Conservation (phyloP, 1,139 yeast species). For the Yamadazyma taylorii region DNA sequence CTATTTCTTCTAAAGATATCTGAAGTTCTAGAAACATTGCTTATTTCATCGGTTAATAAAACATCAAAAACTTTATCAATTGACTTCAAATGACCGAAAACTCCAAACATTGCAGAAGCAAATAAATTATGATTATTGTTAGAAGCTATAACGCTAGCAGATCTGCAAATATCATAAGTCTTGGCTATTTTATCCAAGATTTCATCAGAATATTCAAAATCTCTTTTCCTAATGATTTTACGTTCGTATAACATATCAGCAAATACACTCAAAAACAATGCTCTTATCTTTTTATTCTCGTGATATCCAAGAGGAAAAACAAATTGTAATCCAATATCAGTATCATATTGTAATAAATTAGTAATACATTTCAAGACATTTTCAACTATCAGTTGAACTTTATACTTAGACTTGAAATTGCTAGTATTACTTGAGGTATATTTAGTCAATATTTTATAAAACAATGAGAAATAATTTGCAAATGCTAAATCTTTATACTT, state of each 20-base stretch:
- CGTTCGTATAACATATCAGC: conserved; percentile 58
- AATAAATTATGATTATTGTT: conserved; percentile 47
- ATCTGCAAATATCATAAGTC: conserved; percentile 37
- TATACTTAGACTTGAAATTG: conserved; percentile 42
- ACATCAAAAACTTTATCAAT: conserved; percentile 57
- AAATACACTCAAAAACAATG: conserved; percentile 76
- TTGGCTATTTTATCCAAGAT: conserved; percentile 20
- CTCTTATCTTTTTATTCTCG: conserved; percentile 59
- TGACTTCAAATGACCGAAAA: conserved; percentile 54
- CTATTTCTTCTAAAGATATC: conserved; percentile 81
- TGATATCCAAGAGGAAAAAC: conserved; percentile 82
- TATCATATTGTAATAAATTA: conserved; percentile 68
- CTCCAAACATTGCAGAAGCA: conserved; percentile 67
- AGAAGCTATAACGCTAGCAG: conserved; percentile 71
- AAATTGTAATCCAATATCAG: conserved; percentile 74
- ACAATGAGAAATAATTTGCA: conserved; percentile 69
- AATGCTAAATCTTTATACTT: conserved; percentile 65
- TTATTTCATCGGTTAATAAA: conserved; percentile 63
- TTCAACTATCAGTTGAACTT: conserved; percentile 56
- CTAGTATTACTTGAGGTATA: conserved; percentile 36
- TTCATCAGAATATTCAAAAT: conserved; percentile 24
- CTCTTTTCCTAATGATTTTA: conserved; percentile 23
- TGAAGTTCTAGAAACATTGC: conserved; percentile 57
- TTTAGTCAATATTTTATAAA: conserved; percentile 69
- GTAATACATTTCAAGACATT: conserved; percentile 70